phyloP scores from a whole-genome alignment of 164 flowering plant genomes.

The grape (Vitis vinifera) region ASM3070453v1 NC_081806.1:4364001-4364500 shows the following conservation, averaged over 20 bases:
- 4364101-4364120: not conserved
- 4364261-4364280: not conserved
- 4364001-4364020: constrained; percentile 1
- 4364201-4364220: no score
- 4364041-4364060: constrained; percentile 12
- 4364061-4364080: not conserved
- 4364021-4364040: constrained; percentile 27
- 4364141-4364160: not conserved
- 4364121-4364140: not conserved
- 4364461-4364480: not conserved
- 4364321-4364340: no score
- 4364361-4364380: no score
- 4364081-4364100: not conserved
- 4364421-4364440: not conserved
- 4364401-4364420: no score
- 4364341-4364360: no score
- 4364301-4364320: no score
- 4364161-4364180: not conserved
- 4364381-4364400: no score
- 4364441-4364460: no score
- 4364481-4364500: not conserved
- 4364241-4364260: not conserved
- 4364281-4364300: no score
- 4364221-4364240: not conserved
- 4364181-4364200: no score